Conservation (phyloP, 305 asterid species). For the Rubia tinctorum region DNA sequence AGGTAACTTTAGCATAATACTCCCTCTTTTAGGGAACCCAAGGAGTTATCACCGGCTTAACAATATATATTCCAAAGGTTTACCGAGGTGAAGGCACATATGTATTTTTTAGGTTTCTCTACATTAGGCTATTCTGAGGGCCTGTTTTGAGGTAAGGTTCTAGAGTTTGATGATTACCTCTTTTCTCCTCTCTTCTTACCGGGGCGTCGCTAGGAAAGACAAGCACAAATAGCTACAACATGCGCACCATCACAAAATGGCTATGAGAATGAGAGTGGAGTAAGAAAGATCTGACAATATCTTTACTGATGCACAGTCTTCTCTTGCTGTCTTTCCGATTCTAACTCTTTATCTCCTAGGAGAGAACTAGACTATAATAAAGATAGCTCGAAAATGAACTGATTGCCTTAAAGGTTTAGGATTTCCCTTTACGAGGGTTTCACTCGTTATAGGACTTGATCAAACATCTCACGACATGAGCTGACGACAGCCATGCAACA, state of each 20-base stretch:
- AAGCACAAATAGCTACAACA: not conserved
- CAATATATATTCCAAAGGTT: not conserved
- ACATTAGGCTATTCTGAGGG: not conserved
- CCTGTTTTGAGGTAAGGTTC: constrained; percentile 4
- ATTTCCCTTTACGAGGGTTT: too few relatives aligned
- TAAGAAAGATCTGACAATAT: not conserved
- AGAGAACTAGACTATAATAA: not conserved
- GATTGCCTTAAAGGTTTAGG: not conserved
- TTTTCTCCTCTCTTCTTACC: not conserved
- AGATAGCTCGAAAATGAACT: not conserved
- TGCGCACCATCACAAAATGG: not conserved
- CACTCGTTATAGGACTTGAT: too few relatives aligned
- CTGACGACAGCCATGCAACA: too few relatives aligned
- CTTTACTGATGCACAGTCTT: too few relatives aligned
- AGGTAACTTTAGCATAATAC: too few relatives aligned
- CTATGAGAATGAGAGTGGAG: not conserved
- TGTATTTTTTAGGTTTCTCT: not conserved
- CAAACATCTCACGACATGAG: too few relatives aligned
- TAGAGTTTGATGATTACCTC: constrained; percentile 1
- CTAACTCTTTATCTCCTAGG: not conserved
- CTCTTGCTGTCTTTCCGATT: not conserved
- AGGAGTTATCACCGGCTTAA: not conserved
- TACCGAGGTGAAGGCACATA: not conserved
- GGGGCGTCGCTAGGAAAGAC: not conserved
- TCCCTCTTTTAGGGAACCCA: not conserved